These are phyloP conservation scores for Marchantia paleacea DNA, from an alignment of 225 moss, liverwort and hornwort genomes.

Conservation along the genomic window DNA sequence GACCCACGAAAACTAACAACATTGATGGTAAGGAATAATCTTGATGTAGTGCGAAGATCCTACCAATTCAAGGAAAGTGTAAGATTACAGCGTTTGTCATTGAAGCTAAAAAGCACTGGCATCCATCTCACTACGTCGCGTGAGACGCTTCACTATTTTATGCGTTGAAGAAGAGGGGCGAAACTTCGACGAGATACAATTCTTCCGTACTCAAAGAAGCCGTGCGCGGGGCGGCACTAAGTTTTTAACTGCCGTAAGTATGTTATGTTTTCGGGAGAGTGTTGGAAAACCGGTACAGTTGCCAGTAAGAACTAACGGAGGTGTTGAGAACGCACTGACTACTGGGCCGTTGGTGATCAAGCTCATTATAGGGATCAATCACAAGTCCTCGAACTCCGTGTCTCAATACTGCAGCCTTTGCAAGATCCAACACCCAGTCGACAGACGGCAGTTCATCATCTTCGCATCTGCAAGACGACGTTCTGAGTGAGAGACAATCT, in stretches of 20 bases:
- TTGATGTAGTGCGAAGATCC: neutral
- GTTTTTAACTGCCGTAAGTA: too few species aligned
- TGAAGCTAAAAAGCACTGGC: too few species aligned
- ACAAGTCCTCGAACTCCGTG: constrained; percentile 97
- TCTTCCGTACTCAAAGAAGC: too few species aligned
- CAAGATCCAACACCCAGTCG: constrained; percentile 94
- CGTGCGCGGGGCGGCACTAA: too few species aligned
- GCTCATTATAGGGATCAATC: constrained; percentile 98
- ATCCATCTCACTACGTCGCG: too few species aligned
- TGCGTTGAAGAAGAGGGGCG: too few species aligned
- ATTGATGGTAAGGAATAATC: neutral
- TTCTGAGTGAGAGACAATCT: neutral
- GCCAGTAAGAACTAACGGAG: neutral
- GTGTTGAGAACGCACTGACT: constrained; percentile 49
- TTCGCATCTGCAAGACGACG: constrained; percentile 53
- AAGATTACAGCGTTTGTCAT: too few species aligned
- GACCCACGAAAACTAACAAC: too few species aligned
- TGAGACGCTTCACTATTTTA: too few species aligned
- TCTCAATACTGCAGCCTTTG: constrained; percentile 95
- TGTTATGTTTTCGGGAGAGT: too few species aligned
- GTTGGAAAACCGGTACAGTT: neutral
- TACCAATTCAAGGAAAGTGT: too few species aligned
- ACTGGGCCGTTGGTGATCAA: constrained; percentile 97
- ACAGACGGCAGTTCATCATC: constrained; percentile 95
- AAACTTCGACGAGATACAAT: too few species aligned